Percentiles rank a stretch among this genome's conserved stretches.
Conservation (phyloP, 108 stramenopile species). For the Stephanodiscus triporus region DNA sequence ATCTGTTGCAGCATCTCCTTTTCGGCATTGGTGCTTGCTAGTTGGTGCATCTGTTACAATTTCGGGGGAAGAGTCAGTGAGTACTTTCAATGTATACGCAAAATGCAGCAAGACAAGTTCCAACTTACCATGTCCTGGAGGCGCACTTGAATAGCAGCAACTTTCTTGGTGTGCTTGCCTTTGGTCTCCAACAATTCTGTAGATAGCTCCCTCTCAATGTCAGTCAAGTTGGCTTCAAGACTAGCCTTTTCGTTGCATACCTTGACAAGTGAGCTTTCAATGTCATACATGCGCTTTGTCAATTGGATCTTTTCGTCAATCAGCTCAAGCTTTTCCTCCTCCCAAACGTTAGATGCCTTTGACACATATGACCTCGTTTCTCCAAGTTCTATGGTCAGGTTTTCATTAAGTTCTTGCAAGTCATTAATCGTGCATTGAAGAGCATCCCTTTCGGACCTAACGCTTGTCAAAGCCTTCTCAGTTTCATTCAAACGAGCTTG, state of each 20-base stretch:
- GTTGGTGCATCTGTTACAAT: background rate
- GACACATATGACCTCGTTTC: background rate
- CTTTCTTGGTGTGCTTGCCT: background rate
- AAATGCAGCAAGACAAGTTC: background rate
- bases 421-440: background rate
- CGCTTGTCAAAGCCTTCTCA: background rate
- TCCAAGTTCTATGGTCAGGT: background rate
- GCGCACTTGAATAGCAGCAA: background rate
- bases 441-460: background rate
- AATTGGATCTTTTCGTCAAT: background rate
- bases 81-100: background rate
- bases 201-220: background rate
- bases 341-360: background rate
- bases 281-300: background rate
- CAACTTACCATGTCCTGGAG: background rate
- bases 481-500: background rate
- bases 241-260: background rate
- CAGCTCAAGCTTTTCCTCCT: no score
- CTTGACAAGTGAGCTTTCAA: background rate
- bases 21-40: background rate
- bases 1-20: background rate
- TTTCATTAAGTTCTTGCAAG: background rate
- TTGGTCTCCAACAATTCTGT: background rate
- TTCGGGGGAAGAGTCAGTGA: background rate
- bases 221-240: background rate